Evolutionary conservation across 257 asterid genomes (phyloP).

Genomic region (Solanum okadae): DNA sequence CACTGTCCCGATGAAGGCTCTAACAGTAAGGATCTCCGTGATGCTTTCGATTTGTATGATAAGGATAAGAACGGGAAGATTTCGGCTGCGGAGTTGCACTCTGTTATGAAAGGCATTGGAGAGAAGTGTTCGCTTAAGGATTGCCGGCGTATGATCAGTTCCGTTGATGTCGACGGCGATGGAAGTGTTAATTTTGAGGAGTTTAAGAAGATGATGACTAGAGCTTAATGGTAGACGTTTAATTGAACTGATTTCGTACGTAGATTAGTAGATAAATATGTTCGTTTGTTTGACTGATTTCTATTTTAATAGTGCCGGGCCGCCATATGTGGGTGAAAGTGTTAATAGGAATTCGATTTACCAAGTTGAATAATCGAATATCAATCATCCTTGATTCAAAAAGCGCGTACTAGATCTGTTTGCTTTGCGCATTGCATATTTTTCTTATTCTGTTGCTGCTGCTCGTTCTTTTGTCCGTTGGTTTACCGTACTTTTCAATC

Average conservation of each 20-base stretch:
- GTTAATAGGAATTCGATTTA: not conserved
- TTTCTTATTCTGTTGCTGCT: not conserved
- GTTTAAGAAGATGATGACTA: conserved; percentile 77
- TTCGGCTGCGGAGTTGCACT: conserved; percentile 56
- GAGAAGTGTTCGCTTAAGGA: conserved; percentile 71
- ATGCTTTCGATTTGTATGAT: conserved; percentile 72
- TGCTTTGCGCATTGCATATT: not conserved
- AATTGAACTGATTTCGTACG: not conserved
- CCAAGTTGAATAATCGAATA: not conserved
- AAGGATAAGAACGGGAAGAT: conserved; percentile 80
- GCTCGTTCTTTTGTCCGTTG: not conserved
- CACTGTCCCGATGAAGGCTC: conserved; percentile 26
- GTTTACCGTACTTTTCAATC: too few species aligned
- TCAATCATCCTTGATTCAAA: not conserved
- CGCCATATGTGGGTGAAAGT: not conserved
- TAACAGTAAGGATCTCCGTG: conserved; percentile 48
- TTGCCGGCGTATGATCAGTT: conserved; percentile 60
- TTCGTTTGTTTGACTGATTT: not conserved
- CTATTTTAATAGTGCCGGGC: too few species aligned
- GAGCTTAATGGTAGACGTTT: conserved; percentile 3
- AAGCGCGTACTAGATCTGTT: not conserved
- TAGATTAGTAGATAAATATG: not conserved
- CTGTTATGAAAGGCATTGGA: conserved; percentile 53
- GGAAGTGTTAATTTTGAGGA: conserved; percentile 81
- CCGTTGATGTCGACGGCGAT: conserved; percentile 82